These are phyloP conservation scores for Actinidia arguta DNA, from an alignment of 179 eudicot genomes.

Conservation along the genomic window DNA sequence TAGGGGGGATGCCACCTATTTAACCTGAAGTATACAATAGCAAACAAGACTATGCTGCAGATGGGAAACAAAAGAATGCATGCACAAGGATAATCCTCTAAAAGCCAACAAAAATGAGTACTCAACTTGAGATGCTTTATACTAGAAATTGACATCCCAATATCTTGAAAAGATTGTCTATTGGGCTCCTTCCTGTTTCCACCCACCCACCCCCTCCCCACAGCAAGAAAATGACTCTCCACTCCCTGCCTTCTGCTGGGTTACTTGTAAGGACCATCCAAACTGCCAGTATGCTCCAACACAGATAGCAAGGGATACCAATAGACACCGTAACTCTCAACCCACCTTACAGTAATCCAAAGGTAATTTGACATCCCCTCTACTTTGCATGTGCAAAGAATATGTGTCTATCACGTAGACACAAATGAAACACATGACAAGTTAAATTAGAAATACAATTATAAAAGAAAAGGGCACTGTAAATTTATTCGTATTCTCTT, in stretches of 20 bases:
- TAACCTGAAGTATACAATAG: not conserved
- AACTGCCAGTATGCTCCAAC: not conserved
- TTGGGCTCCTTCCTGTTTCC: not conserved
- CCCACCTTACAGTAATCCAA: not conserved
- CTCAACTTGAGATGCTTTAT: not conserved
- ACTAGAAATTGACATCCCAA: not conserved
- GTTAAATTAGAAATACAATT: no score
- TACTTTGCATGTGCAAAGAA: no score
- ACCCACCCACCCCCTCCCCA: no score
- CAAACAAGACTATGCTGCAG: not conserved
- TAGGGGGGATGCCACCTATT: constrained; percentile 3
- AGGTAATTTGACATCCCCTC: no score
- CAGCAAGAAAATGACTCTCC: no score
- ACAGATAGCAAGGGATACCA: not conserved
- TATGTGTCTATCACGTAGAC: no score
- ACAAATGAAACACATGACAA: no score
- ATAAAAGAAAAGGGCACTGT: no score
- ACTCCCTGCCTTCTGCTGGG: no score
- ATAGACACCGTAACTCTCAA: not conserved
- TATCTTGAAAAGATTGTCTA: not conserved
- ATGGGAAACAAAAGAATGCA: not conserved
- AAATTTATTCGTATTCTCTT: no score
- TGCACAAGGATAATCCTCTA: not conserved
- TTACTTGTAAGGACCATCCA: not conserved
- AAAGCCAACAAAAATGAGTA: not conserved